Base-by-base conservation (phyloP, 345 rosid genomes). In the Ceriops tagal region DNA sequence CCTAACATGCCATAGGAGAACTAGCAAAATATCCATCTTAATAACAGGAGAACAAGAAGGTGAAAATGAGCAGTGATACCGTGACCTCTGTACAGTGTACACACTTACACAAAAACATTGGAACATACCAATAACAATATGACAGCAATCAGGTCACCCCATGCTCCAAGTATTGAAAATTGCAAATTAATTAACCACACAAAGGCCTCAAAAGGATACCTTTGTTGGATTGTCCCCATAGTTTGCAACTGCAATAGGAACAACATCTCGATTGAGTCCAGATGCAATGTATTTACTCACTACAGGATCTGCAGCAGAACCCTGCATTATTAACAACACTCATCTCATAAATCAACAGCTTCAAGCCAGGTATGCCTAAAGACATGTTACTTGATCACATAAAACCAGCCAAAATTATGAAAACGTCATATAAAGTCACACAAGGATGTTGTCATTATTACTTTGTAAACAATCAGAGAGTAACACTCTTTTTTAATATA, bases 151-250 rank as follows among this genome's bases (percentile, higher is more conserved):
- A 51, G 30, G 16, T 37, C 46, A 39, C 43, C 37, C 8, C 18
- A 21, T 3, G n/a, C 21, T 20, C 6, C 43, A 9, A 43, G 49
- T 56, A 56, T 56, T 24, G 16, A 24, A 30, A 9, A 64, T 31
- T 58, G 49, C 49, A 59, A 32, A 6, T 22, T 51, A 55, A 43
- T 16, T 52, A 58, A 28, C 52, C 32, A 18, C 60, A 37, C 26
- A 53, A 60, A 47, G 28, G 32, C 26, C 56, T 39, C 4, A 24
- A 24, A 22, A 53, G 64, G 55, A 8, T 70, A 91, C 98, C 93
- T 91, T 89, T 10, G 89, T 77, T 59, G 92, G 92, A 80, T 88
- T 83, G 73, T 93, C 98, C 68, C 98, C 97, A 67, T 85, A 93
- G 77, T 81, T 90, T 62, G 95, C 87, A 67, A 92, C 87, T 1